These are phyloP conservation scores for Mycena filopes DNA, from an alignment of 768 basidiomycete genomes.

Conservation along the genomic window DNA sequence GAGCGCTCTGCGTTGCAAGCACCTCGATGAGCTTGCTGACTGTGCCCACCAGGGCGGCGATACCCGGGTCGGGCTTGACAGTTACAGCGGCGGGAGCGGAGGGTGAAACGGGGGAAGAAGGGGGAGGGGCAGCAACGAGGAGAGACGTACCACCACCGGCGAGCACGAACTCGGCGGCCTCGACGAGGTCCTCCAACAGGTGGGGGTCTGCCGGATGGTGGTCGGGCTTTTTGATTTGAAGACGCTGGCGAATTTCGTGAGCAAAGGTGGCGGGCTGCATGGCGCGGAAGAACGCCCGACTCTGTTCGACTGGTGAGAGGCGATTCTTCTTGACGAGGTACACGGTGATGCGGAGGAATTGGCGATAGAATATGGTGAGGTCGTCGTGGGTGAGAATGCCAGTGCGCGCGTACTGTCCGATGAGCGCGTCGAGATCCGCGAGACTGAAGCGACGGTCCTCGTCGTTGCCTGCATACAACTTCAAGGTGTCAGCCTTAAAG, in stretches of 20 bases:
- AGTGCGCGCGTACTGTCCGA: constrained; percentile 31
- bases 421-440: constrained; percentile 35
- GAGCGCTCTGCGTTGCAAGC: constrained; percentile 2
- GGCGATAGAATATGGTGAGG: constrained; percentile 33
- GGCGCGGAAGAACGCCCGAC: constrained; percentile 32
- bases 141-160: constrained; percentile 3
- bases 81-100: neutral
- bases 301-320: constrained; percentile 34
- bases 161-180: constrained; percentile 35
- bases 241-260: constrained; percentile 21
- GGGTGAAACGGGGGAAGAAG: neutral
- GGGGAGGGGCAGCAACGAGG: neutral
- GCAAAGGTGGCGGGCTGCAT: constrained; percentile 24
- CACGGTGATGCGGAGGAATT: constrained; percentile 36
- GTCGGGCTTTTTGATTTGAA: constrained; percentile 35
- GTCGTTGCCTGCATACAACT: constrained; percentile 37
- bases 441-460: constrained; percentile 31
- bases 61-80: constrained; percentile 20
- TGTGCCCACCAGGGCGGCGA: constrained; percentile 14
- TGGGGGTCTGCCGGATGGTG: constrained; percentile 40
- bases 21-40: constrained; percentile 18
- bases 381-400: constrained; percentile 32
- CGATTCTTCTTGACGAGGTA: constrained; percentile 33
- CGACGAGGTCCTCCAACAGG: constrained; percentile 30
- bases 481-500: constrained; percentile 36